A percentile compares a stretch with the other conserved stretches of the same genome.
These are phyloP conservation scores for Coemansia sp. DNA, from an alignment of 192 early-diverging fungal species.

Conservation along the genomic window DNA sequence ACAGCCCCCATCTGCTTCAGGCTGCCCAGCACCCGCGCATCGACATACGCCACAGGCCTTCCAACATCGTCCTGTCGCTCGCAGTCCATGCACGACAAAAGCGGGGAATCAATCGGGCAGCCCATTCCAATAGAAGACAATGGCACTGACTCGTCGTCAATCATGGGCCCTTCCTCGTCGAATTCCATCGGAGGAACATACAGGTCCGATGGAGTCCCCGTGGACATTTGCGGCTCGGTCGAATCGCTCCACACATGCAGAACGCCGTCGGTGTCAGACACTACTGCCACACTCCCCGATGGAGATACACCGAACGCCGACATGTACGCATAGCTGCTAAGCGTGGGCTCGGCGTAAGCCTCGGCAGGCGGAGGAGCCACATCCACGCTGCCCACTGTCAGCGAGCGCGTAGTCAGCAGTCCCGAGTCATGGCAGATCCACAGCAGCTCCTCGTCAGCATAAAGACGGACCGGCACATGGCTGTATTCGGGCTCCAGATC, in stretches of 20 bases:
- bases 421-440: conserved; percentile 39
- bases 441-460: conserved; percentile 11
- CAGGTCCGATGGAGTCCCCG: conserved; percentile 7
- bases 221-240: conserved; percentile 65
- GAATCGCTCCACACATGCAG: conserved; percentile 80
- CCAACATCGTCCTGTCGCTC: conserved; percentile 72
- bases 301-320: conserved; percentile 79
- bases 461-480: conserved; percentile 55
- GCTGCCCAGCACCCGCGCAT: conserved; percentile 70
- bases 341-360: conserved; percentile 28
- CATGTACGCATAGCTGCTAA: conserved; percentile 63
- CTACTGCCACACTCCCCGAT: conserved; percentile 73
- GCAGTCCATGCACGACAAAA: conserved; percentile 79
- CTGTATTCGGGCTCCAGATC: conserved; percentile 19
- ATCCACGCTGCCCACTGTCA: neutral
- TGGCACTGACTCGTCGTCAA: conserved; percentile 58
- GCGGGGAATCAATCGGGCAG: conserved; percentile 70
- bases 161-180: conserved; percentile 8
- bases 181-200: neutral
- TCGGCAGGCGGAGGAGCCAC: neutral
- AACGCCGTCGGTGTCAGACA: conserved; percentile 77
- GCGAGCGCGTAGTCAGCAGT: conserved; percentile 26
- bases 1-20: conserved; percentile 93
- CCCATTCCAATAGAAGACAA: conserved; percentile 79
- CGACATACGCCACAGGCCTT: conserved; percentile 72